Evolutionary conservation across 2,329 filamentous ascomycete genomes (phyloP), one percentile per base, ranked within the genome.

Genomic region (Fusarium circinatum): DNA sequence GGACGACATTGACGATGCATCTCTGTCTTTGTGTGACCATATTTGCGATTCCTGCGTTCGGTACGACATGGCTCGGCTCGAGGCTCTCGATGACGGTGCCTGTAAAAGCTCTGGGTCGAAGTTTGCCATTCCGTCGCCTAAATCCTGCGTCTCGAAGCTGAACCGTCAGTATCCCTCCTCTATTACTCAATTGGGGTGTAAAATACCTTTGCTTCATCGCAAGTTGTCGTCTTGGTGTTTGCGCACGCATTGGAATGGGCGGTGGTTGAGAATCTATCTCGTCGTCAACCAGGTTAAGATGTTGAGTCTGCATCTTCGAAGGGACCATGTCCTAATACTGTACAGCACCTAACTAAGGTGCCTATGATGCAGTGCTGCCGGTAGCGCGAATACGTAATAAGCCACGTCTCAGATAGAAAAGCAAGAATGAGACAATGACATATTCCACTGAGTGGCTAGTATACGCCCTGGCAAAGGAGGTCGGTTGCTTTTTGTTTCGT

Each of bases 1-100:
- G 0, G 74, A 76, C 6, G 75, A 75, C 13, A 75, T 60, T 30
- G 75, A 71, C 2, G 75, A 76, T 26, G 72, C 61, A 5, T 74
- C 73, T 30, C 48, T 47, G 13, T 69, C 73, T 10, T 47, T 60
- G 26, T 69, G 59, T 18, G 74, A 76, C 71, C 71, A 71, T 17
- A 51, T 57, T 24, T 48, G 60, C 14, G 61, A 67, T 12, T 71
- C 65, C 8, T 61, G 63, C 5, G 74, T 71, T 30, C 48, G 74
- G 48, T 68, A 61, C 20, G 74, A 76, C 56, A 62, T 64, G 13
- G 41, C 60, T 26, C 74, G 72, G 17, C 38, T 62, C n/a, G 74
- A 76, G 17, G 54, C 57, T 32, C 59, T 65, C 11, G 75, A 75
- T 20, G 69, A 69, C 3, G 73, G 68, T 4, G 59, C 54, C 18